A percentile compares a stretch with the other conserved stretches of the same genome.
Evolutionary conservation across 2,329 filamentous ascomycete species (phyloP).

Genomic region (Nemania sp.): DNA sequence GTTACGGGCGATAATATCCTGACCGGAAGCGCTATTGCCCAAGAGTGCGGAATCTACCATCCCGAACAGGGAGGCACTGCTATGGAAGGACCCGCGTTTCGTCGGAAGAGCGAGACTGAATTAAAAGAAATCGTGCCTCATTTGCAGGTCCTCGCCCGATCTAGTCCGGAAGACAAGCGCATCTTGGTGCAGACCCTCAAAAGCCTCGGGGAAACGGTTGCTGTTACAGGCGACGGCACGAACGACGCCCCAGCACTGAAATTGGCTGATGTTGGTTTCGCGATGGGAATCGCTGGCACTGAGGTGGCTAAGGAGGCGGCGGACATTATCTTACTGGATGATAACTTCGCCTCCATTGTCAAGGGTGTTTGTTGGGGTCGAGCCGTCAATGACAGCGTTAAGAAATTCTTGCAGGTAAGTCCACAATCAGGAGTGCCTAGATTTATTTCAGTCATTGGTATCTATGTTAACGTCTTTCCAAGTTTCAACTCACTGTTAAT

Average conservation of each 20-base stretch:
- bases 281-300: neutral
- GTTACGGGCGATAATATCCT: neutral
- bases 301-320: neutral
- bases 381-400: neutral
- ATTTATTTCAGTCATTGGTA: neutral
- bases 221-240: neutral
- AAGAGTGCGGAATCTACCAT: neutral
- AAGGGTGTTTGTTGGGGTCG: neutral
- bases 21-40: neutral
- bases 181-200: neutral
- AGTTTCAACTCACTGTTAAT: neutral
- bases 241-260: neutral
- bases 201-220: neutral
- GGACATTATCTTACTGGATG: neutral
- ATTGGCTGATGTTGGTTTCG: neutral
- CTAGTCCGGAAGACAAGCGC: neutral
- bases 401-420: slow-evolving; percentile 1
- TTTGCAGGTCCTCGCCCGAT: neutral
- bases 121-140: neutral
- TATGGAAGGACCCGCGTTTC: neutral
- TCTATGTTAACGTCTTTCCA: neutral
- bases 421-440: neutral
- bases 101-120: neutral
- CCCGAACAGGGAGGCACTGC: neutral
- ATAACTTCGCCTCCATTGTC: neutral